Conservation (phyloP, 176 grass and related monocot species). For the Aegilops tauschii region DNA sequence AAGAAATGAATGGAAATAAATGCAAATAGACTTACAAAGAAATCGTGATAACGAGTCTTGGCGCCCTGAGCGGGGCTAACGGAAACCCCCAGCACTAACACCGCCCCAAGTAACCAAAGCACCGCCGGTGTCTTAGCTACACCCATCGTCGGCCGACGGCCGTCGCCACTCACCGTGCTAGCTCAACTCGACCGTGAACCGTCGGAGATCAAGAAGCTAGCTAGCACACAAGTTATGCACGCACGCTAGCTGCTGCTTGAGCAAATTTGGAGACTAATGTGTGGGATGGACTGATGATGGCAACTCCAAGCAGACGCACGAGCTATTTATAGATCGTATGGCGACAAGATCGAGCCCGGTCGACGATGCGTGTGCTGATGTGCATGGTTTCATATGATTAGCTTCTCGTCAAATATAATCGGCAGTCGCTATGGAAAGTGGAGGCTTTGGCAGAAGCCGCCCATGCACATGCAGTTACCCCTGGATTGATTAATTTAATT, state of each 20-base stretch:
- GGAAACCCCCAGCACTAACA: constrained; percentile 15
- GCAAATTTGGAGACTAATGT: background rate
- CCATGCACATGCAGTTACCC: background rate
- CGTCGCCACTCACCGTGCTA: background rate
- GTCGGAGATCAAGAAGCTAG: background rate
- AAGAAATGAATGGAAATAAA: background rate
- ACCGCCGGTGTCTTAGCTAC: background rate
- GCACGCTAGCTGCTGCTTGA: background rate
- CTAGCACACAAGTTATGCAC: background rate
- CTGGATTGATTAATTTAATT: background rate
- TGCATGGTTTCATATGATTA: background rate
- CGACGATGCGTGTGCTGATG: background rate
- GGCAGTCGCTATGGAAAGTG: too few species aligned
- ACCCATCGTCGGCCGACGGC: constrained; percentile 24
- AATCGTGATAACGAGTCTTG: constrained; percentile 21
- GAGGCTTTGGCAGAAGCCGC: background rate
- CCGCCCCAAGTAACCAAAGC: constrained; percentile 39
- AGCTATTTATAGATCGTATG: background rate
- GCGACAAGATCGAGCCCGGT: background rate
- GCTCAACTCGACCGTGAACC: background rate
- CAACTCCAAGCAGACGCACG: background rate
- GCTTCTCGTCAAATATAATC: background rate
- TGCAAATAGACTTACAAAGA: constrained; percentile 14
- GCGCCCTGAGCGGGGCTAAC: constrained; percentile 17
- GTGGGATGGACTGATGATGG: background rate